Evolutionary conservation across 1,284 basidiomycete species (phyloP), one percentile per base, ranked within the genome.

Genomic region (Apiotrichum siamense): DNA sequence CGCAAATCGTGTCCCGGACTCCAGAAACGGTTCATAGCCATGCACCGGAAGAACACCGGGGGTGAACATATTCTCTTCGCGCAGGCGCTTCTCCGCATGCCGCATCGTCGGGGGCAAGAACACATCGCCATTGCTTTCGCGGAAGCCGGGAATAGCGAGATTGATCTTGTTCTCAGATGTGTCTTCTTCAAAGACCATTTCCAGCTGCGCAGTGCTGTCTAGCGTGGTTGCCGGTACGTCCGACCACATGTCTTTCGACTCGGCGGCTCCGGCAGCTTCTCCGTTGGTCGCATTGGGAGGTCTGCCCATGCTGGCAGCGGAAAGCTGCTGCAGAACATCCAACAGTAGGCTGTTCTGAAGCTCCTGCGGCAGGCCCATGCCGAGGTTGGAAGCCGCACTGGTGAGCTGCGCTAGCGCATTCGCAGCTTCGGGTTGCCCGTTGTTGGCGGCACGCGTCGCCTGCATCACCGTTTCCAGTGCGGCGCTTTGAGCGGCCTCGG

Each of bases 41-140:
- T 69, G 64, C n/a, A 69, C 59, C 2, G 69, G 67, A 5, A 25
- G 32, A 10, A 35, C 23, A 10, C 44, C 44, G 23, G 32, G 24
- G 4, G 15, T 36, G 23, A 45, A 27, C 26, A 69, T 45, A 0
- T 62, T 60, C 31, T 70, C 69, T 23, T 60, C 61, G 4, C 64
- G 54, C 39, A 69, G 48, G 17, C 50, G 58, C 54, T 66, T 67
- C 53, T 68, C 67, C 56, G 86, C 89, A 80, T 90, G 90, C 68
- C 84, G 85, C 13, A 94, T 86, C 27, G 90, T 88, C 20, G 92
- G 92, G n/a, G 94, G 81, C 20, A 94, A 82, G 84, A 89, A 96
- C 3, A 91, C 84, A 73, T 86, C 89, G 65, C 80, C 83, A 61
- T 86, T 74, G 64, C 93, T 82, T 65, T 94, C 90, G 50, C 90